A percentile compares a stretch with the other conserved stretches of the same genome.
Evolutionary conservation across 2,329 filamentous ascomycete species (phyloP).

Genomic region (Ascochyta fabae): DNA sequence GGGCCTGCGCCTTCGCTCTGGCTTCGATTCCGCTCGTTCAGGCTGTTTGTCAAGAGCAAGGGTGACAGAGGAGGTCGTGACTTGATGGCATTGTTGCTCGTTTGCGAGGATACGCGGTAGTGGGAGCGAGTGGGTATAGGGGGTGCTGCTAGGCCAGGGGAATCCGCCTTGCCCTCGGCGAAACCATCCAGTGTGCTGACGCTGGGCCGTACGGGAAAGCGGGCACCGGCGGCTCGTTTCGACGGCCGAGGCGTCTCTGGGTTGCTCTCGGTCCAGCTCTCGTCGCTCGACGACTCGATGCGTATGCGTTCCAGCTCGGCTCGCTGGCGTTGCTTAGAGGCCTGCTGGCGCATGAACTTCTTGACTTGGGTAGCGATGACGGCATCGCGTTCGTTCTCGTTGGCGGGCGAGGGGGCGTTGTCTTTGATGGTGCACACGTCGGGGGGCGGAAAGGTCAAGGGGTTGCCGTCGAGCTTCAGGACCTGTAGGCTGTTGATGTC

Average conservation of each 20-base stretch:
- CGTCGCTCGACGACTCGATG: slow-evolving; percentile 56
- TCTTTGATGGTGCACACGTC: slow-evolving; percentile 53
- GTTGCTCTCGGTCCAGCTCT: slow-evolving; percentile 67
- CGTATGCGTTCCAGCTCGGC: slow-evolving; percentile 41
- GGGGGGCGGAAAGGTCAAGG: slow-evolving; percentile 74
- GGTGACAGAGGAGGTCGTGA: slow-evolving; percentile 77
- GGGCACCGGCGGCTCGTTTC: slow-evolving; percentile 60
- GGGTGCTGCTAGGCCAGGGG: slow-evolving; percentile 59
- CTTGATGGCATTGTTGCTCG: slow-evolving; percentile 61
- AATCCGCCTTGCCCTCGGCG: slow-evolving; percentile 51
- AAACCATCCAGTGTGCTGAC: slow-evolving; percentile 66
- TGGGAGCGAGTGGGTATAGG: slow-evolving; percentile 83
- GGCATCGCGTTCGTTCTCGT: slow-evolving; percentile 66
- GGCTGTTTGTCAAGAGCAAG: slow-evolving; percentile 67
- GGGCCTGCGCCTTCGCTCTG: slow-evolving; percentile 65
- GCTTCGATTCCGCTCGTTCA: slow-evolving; percentile 70
- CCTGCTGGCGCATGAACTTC: slow-evolving; percentile 59
- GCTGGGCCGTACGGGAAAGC: slow-evolving; percentile 73
- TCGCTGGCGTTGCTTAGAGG: slow-evolving; percentile 45
- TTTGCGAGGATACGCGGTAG: slow-evolving; percentile 75
- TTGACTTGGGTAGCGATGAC: slow-evolving; percentile 67
- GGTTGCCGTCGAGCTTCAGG: slow-evolving; percentile 88
- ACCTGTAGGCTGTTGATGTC: slow-evolving; percentile 91
- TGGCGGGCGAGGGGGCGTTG: slow-evolving; percentile 54
- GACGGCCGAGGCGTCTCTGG: slow-evolving; percentile 78